phyloP scores from a whole-genome alignment of 306 rosid genomes.

The Acmispon strigosus region DNA sequence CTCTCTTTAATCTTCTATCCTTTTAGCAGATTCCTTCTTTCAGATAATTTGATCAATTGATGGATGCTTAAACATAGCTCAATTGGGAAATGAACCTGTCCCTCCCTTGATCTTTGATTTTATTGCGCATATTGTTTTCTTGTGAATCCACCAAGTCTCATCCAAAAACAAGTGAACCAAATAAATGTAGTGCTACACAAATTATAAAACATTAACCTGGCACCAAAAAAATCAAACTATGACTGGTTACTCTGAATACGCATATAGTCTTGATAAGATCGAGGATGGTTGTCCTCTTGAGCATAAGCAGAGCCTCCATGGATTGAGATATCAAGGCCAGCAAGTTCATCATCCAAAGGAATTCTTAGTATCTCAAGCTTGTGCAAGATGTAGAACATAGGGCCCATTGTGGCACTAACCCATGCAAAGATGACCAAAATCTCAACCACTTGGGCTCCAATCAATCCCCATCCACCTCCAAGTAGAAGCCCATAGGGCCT shows the following conservation, averaged over 20 bases:
- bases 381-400: constrained; percentile 44
- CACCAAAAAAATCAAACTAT: background rate
- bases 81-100: background rate
- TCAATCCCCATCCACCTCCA: constrained; percentile 70
- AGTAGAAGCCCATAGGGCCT: constrained; percentile 57
- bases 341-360: constrained; percentile 40
- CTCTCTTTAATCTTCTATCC: no score
- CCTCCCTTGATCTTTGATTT: constrained; percentile 1
- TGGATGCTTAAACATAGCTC: background rate
- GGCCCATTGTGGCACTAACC: constrained; percentile 73
- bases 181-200: background rate
- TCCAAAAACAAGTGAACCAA: background rate
- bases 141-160: background rate
- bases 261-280: constrained; percentile 28
- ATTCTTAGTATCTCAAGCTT: constrained; percentile 50
- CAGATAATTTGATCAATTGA: constrained; percentile 22
- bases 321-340: constrained; percentile 64
- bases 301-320: constrained; percentile 71
- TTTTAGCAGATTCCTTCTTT: constrained; percentile 28
- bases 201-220: background rate
- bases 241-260: constrained; percentile 8
- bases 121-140: constrained; percentile 1
- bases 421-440: constrained; percentile 46
- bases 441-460: constrained; percentile 58
- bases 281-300: constrained; percentile 27